These are phyloP conservation scores for Talaromyces sp. DNA, from an alignment of 2,329 filamentous ascomycete genomes.

Conservation along the genomic window DNA sequence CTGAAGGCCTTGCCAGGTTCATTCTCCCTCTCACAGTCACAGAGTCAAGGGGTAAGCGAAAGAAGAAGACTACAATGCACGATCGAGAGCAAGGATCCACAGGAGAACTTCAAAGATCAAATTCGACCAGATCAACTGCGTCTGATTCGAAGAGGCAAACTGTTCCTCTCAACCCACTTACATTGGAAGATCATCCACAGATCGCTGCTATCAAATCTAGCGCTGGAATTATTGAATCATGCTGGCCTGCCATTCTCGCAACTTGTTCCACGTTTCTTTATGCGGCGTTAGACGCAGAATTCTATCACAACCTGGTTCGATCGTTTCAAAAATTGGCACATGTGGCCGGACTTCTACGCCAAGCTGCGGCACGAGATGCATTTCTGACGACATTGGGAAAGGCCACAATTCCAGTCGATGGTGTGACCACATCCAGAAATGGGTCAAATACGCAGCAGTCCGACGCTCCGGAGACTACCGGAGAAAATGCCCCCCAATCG, in stretches of 20 bases:
- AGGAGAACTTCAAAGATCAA: slow-evolving; percentile 27
- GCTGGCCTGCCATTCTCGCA: slow-evolving; percentile 92
- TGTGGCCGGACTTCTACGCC: slow-evolving; percentile 80
- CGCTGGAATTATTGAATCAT: slow-evolving; percentile 78
- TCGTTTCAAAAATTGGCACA: slow-evolving; percentile 95
- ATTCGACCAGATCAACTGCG: slow-evolving; percentile 21
- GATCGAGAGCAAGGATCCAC: slow-evolving; percentile 32
- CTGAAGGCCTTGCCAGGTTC: slow-evolving; percentile 89
- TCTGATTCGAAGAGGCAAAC: slow-evolving; percentile 23
- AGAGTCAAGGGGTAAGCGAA: slow-evolving; percentile 55
- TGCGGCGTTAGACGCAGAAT: slow-evolving; percentile 84
- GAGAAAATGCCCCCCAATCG: slow-evolving; percentile 21
- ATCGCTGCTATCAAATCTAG: slow-evolving; percentile 69
- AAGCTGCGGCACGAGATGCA: slow-evolving; percentile 83
- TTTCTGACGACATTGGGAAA: slow-evolving; percentile 93
- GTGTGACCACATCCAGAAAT: slow-evolving; percentile 13
- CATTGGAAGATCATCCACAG: slow-evolving; percentile 67
- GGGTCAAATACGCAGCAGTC: slow-evolving; percentile 18
- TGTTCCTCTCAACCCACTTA: slow-evolving; percentile 75
- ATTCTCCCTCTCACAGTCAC: slow-evolving; percentile 87
- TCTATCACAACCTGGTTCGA: slow-evolving; percentile 85
- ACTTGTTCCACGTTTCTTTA: slow-evolving; percentile 95
- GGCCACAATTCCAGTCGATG: slow-evolving; percentile 79
- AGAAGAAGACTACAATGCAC: slow-evolving; percentile 30
- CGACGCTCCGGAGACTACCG: slow-evolving; percentile 21